Evolutionary conservation across 352 stramenopile species (phyloP), one percentile per base, ranked within the genome.

Genomic region (Thraustochytrium striatum): DNA sequence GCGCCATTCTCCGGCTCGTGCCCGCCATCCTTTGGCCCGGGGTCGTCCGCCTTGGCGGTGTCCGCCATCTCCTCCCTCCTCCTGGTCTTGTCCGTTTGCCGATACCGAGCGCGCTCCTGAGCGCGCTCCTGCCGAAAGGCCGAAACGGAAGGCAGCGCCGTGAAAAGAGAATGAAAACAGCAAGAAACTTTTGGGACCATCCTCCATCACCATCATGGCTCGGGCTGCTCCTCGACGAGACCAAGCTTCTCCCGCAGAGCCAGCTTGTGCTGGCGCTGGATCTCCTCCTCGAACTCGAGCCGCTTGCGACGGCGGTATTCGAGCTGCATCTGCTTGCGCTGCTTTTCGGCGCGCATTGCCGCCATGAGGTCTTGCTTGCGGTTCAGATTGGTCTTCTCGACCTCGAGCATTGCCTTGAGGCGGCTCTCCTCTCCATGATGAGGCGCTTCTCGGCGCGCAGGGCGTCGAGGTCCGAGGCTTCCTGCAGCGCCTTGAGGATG

Each of bases 341-440:
- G 88, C 80, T 93, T 94, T 61, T 97, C 92, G 3, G 93, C 93
- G 41, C 93, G 89, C 32, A 92, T 87, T 8, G 93, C 93, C 0
- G 91, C 92, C 16, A 94, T 85, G 53, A 96, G 84, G 70, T 97
- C 92, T 59, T 91, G 86, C 83, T 97, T 97, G 9, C 91, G 86
- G 72, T 96, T 91, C 0, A 88, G 90, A 44, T 94, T 96, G 61
- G 89, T 94, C 84, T 97, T 97, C 70, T 97, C 92, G 0, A 97
- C 87, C 78, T 96, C 91, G 62, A 97, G 83, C 1, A 97, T 84
- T 35, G 93, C 92, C 79, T 95, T 96, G 41, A 97, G 79, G 1
- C 93, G 89, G 68, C 92, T 91, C 84, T 97, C 93, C 83, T 97
- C 69, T 96, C 89, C 39, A 97, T 91, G 73, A 97, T 97, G 2